Evolutionary conservation across 305 asterid genomes (phyloP), one percentile per base, ranked within the genome.

Genomic region (Fraxinus xanthoxyloides): DNA sequence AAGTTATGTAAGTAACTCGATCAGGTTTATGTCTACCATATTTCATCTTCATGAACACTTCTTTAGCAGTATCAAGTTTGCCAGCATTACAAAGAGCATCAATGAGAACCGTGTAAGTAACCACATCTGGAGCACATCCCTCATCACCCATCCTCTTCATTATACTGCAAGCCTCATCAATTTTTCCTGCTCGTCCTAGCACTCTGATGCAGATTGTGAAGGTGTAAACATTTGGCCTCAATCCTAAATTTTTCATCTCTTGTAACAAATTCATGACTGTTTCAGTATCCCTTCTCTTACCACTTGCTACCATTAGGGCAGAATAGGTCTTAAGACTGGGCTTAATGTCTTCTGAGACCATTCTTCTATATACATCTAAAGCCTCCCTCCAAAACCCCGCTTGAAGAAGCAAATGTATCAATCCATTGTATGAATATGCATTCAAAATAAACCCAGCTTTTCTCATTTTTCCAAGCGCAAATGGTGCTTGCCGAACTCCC

Each of bases 51-150:
- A 10, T 63, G 77, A 95, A 94, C 65, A 95, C 90, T 75, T 91
- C 93, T 82, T 90, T 93, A 26, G 98, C 99, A 48, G 81, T 75
- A 59, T 85, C 94, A 81, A 93, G 88, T 82, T 93, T 92, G 24
- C 98, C 98, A 8, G 97, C 98, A 89, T 90, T 90, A 82, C 97
- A 95, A 77, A 95, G 96, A 38, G 99, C 95, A 86, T 94, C 99
- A 80, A 95, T 91, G 38, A 95, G 95, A 77, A 95, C 99, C 0
- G 99, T 95, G 82, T 92, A 94, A 24, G 99, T 94, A 65, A 94
- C 91, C 35, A 94, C 99, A 88, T 95, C 99, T 63, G 99, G 93
- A 31, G 93, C 87, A 89, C 99, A 95, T 76, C 97, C 98, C 34
- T 91, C 97, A 59, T 86, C 82, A 8, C 91, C 96, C 99, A 95